These are phyloP conservation scores for Paspalum vaginatum DNA, from an alignment of 176 grass and related monocot genomes.

Conservation along the genomic window DNA sequence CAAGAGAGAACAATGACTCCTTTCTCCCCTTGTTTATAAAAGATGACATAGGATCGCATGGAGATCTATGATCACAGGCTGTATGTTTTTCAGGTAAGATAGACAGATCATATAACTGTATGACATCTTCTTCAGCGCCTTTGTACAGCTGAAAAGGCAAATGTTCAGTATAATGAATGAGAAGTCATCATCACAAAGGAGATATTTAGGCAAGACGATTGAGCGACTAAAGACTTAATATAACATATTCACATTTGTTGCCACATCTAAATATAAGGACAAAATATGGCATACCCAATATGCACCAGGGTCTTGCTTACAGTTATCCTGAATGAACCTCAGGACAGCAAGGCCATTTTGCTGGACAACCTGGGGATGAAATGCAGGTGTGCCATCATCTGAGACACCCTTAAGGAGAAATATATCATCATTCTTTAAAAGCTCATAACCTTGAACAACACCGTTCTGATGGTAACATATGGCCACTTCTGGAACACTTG, in stretches of 20 bases:
- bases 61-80: slow-evolving; percentile 68
- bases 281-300: slow-evolving; percentile 76
- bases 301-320: slow-evolving; percentile 96
- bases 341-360: slow-evolving; percentile 96
- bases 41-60: slow-evolving; percentile 69
- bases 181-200: slow-evolving; percentile 23
- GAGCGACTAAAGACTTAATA: slow-evolving; percentile 20
- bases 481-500: slow-evolving; percentile 93
- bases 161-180: slow-evolving; percentile 32
- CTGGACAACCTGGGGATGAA: slow-evolving; percentile 95
- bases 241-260: background rate
- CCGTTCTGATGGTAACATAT: slow-evolving; percentile 98
- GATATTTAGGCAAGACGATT: slow-evolving; percentile 7
- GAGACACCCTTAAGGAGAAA: slow-evolving; percentile 93
- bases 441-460: slow-evolving; percentile 97
- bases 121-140: slow-evolving; percentile 92
- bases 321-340: slow-evolving; percentile 94
- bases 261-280: background rate
- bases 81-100: slow-evolving; percentile 69
- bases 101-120: slow-evolving; percentile 95
- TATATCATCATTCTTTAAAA: slow-evolving; percentile 97
- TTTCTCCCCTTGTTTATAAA: slow-evolving; percentile 90
- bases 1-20: slow-evolving; percentile 88
- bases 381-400: slow-evolving; percentile 89
- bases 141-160: slow-evolving; percentile 86